A percentile compares a stretch with the other conserved stretches of the same genome.
Conservation (phyloP, 2,329 filamentous ascomycete genomes). For the Phaeoacremonium minimum region DNA sequence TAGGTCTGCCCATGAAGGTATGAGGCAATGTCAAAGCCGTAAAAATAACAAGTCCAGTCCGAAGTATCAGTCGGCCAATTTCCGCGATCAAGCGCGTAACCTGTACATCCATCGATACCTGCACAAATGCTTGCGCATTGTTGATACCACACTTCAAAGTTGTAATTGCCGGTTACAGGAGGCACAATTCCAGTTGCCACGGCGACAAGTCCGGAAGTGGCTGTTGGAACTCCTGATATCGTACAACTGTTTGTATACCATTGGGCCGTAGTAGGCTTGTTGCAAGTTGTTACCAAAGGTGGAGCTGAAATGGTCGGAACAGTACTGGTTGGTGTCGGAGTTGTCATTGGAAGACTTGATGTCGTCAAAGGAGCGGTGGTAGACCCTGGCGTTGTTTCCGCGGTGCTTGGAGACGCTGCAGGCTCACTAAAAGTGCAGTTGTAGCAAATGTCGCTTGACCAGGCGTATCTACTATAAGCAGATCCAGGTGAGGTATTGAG, state of each 20-base stretch:
- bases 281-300: too few species aligned
- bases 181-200: neutral
- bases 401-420: too few species aligned
- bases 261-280: neutral
- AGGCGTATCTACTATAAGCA: too few species aligned
- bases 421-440: too few species aligned
- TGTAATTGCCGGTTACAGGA: neutral
- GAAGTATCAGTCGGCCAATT: neutral
- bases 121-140: neutral
- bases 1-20: neutral
- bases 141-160: neutral
- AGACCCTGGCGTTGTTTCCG: too few species aligned
- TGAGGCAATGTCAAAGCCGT: neutral
- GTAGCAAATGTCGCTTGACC: too few species aligned
- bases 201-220: neutral
- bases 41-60: neutral
- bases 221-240: neutral
- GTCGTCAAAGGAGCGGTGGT: neutral
- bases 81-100: neutral
- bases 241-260: neutral
- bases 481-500: too few species aligned
- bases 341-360: too few species aligned
- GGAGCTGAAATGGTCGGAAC: neutral
- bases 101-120: neutral
- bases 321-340: neutral